Evolutionary conservation across 306 rosid genomes (phyloP).

Genomic region (Prunus salicina): DNA sequence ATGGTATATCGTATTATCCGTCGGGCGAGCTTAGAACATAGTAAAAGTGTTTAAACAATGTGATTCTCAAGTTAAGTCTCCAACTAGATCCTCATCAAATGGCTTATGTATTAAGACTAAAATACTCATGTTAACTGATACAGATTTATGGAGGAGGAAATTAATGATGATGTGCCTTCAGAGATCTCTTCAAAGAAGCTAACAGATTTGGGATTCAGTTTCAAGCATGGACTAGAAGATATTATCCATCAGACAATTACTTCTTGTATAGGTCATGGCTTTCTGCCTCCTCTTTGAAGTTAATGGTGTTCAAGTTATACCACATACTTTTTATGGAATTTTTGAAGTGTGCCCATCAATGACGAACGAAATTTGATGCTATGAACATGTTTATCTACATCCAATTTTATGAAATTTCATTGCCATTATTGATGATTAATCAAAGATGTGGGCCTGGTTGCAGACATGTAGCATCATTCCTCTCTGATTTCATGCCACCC

Average conservation of each 20-base stretch:
- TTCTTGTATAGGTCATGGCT: constrained; percentile 45
- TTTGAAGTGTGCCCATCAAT: not conserved
- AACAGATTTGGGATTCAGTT: constrained; percentile 61
- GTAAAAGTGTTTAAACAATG: not conserved
- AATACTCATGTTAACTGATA: not conserved
- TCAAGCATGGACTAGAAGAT: constrained; percentile 61
- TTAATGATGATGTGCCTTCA: constrained; percentile 26
- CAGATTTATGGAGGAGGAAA: constrained; percentile 34
- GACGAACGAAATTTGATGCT: not conserved
- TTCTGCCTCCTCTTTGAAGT: constrained; percentile 23
- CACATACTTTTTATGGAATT: not conserved
- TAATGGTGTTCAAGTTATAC: not conserved
- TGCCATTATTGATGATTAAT: not conserved
- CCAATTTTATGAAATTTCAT: not conserved
- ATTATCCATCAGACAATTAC: constrained; percentile 46
- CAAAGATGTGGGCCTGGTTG: not conserved
- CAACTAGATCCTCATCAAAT: not conserved
- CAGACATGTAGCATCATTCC: not conserved
- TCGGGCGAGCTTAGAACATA: not conserved
- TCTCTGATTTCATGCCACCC: not conserved
- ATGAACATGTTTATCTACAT: not conserved
- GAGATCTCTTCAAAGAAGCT: constrained; percentile 71
- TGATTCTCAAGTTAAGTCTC: not conserved
- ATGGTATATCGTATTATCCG: not conserved
- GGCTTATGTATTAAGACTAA: not conserved